A percentile compares a stretch with the other conserved stretches of the same genome.
Conservation (phyloP, 164 flowering plant genomes). For the Annona cherimola region DNA sequence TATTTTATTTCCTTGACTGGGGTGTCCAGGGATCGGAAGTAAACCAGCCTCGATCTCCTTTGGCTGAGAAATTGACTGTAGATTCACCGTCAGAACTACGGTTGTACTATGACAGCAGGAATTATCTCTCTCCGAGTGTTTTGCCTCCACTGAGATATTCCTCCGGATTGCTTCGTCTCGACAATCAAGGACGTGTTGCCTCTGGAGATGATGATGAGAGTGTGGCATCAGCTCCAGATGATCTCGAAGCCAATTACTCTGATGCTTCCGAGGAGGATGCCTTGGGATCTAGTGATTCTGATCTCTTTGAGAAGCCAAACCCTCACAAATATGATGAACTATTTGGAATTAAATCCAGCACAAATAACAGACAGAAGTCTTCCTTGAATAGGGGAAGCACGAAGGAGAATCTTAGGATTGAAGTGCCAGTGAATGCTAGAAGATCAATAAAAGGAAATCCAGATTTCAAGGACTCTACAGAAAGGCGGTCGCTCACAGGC, state of each 20-base stretch:
- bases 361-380: slow-evolving; percentile 9
- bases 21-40: slow-evolving; percentile 41
- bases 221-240: slow-evolving; percentile 52
- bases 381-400: slow-evolving; percentile 38
- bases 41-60: slow-evolving; percentile 38
- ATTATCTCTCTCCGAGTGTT: slow-evolving; percentile 27
- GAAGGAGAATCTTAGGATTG: slow-evolving; percentile 44
- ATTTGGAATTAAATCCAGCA: slow-evolving; percentile 17
- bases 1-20: slow-evolving; percentile 1
- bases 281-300: slow-evolving; percentile 22
- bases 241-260: slow-evolving; percentile 26
- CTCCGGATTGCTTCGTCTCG: slow-evolving; percentile 45
- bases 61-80: slow-evolving; percentile 28
- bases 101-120: slow-evolving; percentile 14
- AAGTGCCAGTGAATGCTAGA: slow-evolving; percentile 36
- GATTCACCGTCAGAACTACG: slow-evolving; percentile 40
- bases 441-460: slow-evolving; percentile 32
- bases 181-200: slow-evolving; percentile 19
- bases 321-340: slow-evolving; percentile 17
- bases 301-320: slow-evolving; percentile 22
- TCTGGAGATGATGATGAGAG: slow-evolving; percentile 41
- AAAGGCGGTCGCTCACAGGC: slow-evolving; percentile 15
- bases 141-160: slow-evolving; percentile 68
- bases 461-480: slow-evolving; percentile 19
- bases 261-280: slow-evolving; percentile 38